Percentiles rank a stretch among this genome's conserved stretches.
phyloP scores from a whole-genome alignment of 2,329 filamentous ascomycete genomes.

The Albophoma yamanashiensis region DNA sequence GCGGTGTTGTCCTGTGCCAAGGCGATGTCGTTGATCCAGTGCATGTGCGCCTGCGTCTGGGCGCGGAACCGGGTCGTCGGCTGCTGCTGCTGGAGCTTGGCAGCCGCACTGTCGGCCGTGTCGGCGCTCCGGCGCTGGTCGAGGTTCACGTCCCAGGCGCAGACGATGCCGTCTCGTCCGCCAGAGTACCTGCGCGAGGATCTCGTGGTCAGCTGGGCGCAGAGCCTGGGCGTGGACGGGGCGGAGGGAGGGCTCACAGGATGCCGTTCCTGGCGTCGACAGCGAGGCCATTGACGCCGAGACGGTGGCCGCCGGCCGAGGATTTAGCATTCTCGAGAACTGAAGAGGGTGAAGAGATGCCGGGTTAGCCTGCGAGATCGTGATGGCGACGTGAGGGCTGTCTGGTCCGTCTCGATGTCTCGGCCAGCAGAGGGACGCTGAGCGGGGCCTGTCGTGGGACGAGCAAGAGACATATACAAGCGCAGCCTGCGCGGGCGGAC shows the following conservation, averaged over 20 bases:
- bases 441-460: neutral
- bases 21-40: slow-evolving; percentile 92
- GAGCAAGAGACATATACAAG: neutral
- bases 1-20: slow-evolving; percentile 69
- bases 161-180: slow-evolving; percentile 89
- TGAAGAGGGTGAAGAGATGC: slow-evolving; percentile 13
- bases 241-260: slow-evolving; percentile 49
- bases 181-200: slow-evolving; percentile 67
- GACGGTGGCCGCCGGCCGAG: slow-evolving; percentile 67
- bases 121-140: slow-evolving; percentile 37
- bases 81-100: slow-evolving; percentile 15
- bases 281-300: slow-evolving; percentile 90
- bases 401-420: neutral
- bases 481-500: neutral
- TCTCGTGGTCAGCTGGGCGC: neutral
- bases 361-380: neutral
- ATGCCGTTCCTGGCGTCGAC: slow-evolving; percentile 76
- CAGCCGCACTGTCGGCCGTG: slow-evolving; percentile 15
- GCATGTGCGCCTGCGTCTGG: slow-evolving; percentile 68
- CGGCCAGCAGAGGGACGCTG: neutral
- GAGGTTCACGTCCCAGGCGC: slow-evolving; percentile 84
- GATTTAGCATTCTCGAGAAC: slow-evolving; percentile 50
- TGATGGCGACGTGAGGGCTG: neutral
- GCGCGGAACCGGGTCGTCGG: slow-evolving; percentile 47
- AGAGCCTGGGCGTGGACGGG: neutral